A percentile compares a stretch with the other conserved stretches of the same genome.
Evolutionary conservation across 2,329 filamentous ascomycete genomes (phyloP).

Genomic region (Ascochyta fabae): DNA sequence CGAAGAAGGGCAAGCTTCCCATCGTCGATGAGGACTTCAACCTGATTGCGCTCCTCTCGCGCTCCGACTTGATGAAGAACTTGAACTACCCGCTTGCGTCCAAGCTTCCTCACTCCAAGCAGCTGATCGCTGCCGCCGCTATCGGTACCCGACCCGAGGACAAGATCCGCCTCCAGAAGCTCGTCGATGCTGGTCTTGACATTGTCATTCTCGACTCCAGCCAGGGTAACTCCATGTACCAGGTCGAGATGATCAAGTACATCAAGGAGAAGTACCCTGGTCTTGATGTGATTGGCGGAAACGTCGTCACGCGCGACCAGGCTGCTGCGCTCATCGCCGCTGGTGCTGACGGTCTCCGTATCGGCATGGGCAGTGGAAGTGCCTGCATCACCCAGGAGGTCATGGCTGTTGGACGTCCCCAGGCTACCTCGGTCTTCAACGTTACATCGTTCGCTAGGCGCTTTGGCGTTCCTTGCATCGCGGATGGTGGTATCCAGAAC

Average conservation of each 20-base stretch:
- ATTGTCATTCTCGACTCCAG: slow-evolving; percentile 95
- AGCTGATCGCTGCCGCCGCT: slow-evolving; percentile 92
- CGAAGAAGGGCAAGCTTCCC: slow-evolving; percentile 98
- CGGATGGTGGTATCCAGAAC: slow-evolving; percentile 97
- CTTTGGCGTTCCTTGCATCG: slow-evolving; percentile 97
- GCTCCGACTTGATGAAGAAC: slow-evolving; percentile 97
- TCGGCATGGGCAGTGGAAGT: slow-evolving; percentile 97
- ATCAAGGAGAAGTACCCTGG: slow-evolving; percentile 85
- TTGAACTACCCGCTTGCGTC: slow-evolving; percentile 95
- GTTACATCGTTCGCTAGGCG: slow-evolving; percentile 87
- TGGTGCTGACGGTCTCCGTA: slow-evolving; percentile 93
- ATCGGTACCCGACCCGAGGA: slow-evolving; percentile 96
- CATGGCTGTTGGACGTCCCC: slow-evolving; percentile 97
- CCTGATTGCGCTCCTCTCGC: slow-evolving; percentile 60
- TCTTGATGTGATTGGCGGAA: slow-evolving; percentile 95
- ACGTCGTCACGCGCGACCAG: slow-evolving; percentile 97
- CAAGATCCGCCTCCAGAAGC: slow-evolving; percentile 81
- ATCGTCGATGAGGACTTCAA: slow-evolving; percentile 86
- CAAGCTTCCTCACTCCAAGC: slow-evolving; percentile 95
- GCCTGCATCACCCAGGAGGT: slow-evolving; percentile 99
- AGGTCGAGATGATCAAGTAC: slow-evolving; percentile 98
- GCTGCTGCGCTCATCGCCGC: slow-evolving; percentile 90
- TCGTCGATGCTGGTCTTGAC: slow-evolving; percentile 93
- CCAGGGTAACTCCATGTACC: slow-evolving; percentile 98
- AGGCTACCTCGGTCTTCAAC: slow-evolving; percentile 90